Evolutionary conservation across 2,329 filamentous ascomycete species (phyloP).

Genomic region (Calonectria honghensis): DNA sequence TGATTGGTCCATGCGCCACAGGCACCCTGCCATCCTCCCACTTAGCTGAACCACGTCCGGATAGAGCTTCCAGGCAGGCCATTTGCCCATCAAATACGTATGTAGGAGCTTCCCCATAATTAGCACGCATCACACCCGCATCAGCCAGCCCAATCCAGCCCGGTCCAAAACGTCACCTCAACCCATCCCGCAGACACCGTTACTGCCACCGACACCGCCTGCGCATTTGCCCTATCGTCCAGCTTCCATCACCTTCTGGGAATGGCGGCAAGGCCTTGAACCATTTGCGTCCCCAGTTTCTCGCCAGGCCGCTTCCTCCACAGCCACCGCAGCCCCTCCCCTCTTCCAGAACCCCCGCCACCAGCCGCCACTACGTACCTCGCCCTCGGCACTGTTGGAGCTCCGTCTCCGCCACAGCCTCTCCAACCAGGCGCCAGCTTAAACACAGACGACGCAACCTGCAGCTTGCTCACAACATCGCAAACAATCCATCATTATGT

Average conservation of each 20-base stretch:
- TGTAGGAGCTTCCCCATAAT: conserved; percentile 8
- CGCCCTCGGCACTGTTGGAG: conserved; percentile 30
- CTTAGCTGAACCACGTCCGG: conserved; percentile 16
- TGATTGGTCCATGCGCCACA: conserved; percentile 28
- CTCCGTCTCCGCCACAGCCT: conserved; percentile 40
- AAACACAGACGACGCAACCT: conserved; percentile 33
- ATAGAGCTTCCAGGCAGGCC: conserved; percentile 23
- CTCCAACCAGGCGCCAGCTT: conserved; percentile 40
- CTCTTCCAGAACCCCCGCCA: conserved; percentile 28
- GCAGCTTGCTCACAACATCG: conserved; percentile 38
- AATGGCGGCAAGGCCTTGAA: conserved; percentile 18
- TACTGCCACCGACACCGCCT: conserved; percentile 31
- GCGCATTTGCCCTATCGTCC: conserved; percentile 4
- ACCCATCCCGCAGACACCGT: conserved; percentile 21
- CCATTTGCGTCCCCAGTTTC: conserved; percentile 10
- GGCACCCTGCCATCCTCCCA: conserved; percentile 10
- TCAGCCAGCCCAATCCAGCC: conserved; percentile 31
- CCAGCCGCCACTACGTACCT: conserved; percentile 39
- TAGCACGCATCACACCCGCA: conserved; percentile 28
- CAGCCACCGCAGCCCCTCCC: conserved; percentile 29
- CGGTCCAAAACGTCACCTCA: conserved; percentile 35
- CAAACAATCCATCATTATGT: conserved; percentile 76
- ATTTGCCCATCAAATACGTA: conserved; percentile 3
- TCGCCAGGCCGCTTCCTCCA: neutral
- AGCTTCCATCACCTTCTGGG: conserved; percentile 21